These are phyloP conservation scores for Salvia splendens DNA, from an alignment of 257 asterid species.

Conservation along the genomic window DNA sequence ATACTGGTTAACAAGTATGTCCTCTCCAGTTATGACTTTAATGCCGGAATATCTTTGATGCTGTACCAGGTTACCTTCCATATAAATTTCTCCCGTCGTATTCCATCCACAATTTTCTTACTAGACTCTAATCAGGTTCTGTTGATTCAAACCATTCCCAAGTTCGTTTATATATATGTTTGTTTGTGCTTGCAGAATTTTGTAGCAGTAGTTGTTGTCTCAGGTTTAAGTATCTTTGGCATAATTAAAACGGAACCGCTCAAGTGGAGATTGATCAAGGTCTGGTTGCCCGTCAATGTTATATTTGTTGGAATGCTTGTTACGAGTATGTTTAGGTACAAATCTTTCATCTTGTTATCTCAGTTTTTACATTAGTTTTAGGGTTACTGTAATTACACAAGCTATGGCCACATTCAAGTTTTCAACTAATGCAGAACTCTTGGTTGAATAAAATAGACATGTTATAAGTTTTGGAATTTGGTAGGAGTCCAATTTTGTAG, in stretches of 20 bases:
- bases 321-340: conserved; percentile 97
- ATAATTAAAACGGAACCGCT: conserved; percentile 79
- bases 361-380: conserved; percentile 1
- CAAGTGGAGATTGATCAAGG: conserved; percentile 82
- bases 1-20: conserved; percentile 89
- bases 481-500: too few species aligned
- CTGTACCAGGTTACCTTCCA: conserved; percentile 73
- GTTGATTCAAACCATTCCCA: conserved; percentile 1
- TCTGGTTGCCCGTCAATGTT: conserved; percentile 92
- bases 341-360: conserved; percentile 13
- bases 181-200: conserved; percentile 67
- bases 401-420: too few species aligned
- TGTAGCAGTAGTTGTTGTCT: conserved; percentile 73
- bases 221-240: conserved; percentile 63
- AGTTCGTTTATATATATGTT: conserved; percentile 25
- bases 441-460: too few species aligned
- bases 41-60: conserved; percentile 93
- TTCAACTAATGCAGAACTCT: too few species aligned
- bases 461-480: too few species aligned
- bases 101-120: conserved; percentile 16
- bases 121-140: not conserved
- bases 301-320: conserved; percentile 96
- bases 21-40: conserved; percentile 83
- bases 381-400: too few species aligned
- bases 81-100: conserved; percentile 14